A percentile compares a stretch with the other conserved stretches of the same genome.
phyloP scores from a whole-genome alignment of 352 stramenopile species.

The Labyrinthula sp. region DNA sequence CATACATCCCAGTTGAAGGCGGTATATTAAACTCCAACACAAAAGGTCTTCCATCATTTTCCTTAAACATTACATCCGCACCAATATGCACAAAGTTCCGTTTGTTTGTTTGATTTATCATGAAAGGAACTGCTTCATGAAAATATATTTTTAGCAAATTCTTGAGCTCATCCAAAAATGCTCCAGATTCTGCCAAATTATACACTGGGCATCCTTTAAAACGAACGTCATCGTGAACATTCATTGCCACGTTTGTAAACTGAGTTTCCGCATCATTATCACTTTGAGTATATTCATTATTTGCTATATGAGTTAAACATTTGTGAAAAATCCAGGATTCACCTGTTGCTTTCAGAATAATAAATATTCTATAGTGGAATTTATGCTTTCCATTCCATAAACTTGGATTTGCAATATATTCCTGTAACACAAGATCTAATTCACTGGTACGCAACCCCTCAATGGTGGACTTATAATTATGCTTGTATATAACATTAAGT shows the following conservation, averaged over 20 bases:
- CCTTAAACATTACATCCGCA: conserved; percentile 25
- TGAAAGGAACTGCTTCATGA: conserved; percentile 12
- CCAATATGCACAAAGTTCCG: conserved; percentile 23
- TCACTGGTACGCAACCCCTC: too few species aligned
- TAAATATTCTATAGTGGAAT: too few species aligned
- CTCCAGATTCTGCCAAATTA: not conserved
- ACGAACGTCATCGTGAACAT: conserved; percentile 5
- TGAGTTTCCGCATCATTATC: too few species aligned
- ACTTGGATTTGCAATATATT: too few species aligned
- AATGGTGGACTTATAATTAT: too few species aligned
- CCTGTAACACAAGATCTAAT: too few species aligned
- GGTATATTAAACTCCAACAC: conserved; percentile 21
- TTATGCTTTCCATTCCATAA: too few species aligned
- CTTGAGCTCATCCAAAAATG: not conserved
- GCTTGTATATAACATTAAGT: too few species aligned
- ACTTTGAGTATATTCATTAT: too few species aligned
- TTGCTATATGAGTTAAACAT: too few species aligned
- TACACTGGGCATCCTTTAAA: conserved; percentile 21
- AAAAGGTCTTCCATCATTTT: not conserved
- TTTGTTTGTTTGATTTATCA: conserved; percentile 7
- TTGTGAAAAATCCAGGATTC: too few species aligned
- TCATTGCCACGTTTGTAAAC: conserved; percentile 23
- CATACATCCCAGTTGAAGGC: conserved; percentile 22
- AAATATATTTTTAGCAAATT: conserved; percentile 5
- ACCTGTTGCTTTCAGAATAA: too few species aligned